Conservation (phyloP, 139 green algal genomes). For the Tetraselmis striata region DNA sequence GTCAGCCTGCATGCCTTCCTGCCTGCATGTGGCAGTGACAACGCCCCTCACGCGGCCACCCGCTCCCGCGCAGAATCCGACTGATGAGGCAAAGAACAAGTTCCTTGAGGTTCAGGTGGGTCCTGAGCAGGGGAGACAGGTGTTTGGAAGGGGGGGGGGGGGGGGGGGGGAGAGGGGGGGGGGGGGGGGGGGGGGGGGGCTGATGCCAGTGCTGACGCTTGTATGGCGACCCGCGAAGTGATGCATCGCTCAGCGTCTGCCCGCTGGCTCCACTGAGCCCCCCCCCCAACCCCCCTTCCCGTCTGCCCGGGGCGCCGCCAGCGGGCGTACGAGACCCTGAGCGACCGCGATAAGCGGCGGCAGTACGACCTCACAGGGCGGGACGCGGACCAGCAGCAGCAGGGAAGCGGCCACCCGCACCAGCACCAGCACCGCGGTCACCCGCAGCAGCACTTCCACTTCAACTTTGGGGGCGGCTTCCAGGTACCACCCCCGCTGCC, state of each 20-base stretch:
- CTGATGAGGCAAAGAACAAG: not conserved
- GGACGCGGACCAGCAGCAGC: not conserved
- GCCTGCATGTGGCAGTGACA: too few species aligned
- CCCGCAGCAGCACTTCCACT: not conserved
- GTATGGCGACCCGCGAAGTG: too few species aligned
- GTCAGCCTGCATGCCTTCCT: too few species aligned
- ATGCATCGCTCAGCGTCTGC: too few species aligned
- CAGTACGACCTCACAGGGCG: not conserved
- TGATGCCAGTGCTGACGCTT: too few species aligned
- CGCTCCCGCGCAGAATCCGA: not conserved
- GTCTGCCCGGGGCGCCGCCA: too few species aligned
- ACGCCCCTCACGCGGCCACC: not conserved
- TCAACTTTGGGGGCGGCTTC: not conserved
- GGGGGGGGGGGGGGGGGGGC: too few species aligned
- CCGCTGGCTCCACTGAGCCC: too few species aligned
- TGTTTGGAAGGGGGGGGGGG: too few species aligned
- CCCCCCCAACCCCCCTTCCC: not conserved
- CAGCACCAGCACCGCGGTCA: not conserved
- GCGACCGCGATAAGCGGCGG: not conserved
- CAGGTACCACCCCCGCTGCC: not conserved
- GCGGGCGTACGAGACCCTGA: not conserved
- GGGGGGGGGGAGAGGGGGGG: too few species aligned
- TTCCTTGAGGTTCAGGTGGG: not conserved
- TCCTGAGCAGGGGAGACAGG: too few species aligned
- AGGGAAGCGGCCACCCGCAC: not conserved